Evolutionary conservation across 345 rosid genomes (phyloP), one percentile per base, ranked within the genome.

Genomic region (Hevea brasiliensis): DNA sequence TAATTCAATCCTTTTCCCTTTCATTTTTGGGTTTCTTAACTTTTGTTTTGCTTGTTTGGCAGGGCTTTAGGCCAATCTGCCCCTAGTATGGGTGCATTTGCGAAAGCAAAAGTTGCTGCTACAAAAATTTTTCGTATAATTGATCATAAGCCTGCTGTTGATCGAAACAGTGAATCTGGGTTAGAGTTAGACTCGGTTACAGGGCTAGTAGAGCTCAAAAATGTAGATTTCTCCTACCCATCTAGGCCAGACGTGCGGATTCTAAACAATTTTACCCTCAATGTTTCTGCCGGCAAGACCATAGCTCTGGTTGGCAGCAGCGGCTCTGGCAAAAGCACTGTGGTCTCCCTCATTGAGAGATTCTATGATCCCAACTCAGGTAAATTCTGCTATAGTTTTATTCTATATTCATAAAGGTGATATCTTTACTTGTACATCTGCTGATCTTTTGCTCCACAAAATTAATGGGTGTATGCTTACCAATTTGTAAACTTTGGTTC

Each of bases 251-350:
- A 92, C 67, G 91, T 87, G 18, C 87, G 65, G 73, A 83, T 94
- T 58, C 95, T 94, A 23, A 86, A 92, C 79, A 81, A 89, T 51
- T 90, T 94, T 75, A 83, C 83, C 9, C 89, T 94, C n/a, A 86
- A 76, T 37, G 98, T 94, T 72, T 95, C 98, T 0, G 95, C 98
- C 2, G 98, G 97, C 29, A 94, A 89, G 81, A 94, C 97, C 42
- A 90, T 94, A 57, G 98, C 98, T 79, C 85, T 94, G 82, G 98
- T 92, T 17, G 98, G 98, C 57, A 94, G 97, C 84, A 94, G 98
- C 29, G 98, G 98, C 76, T 94, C 98, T 7, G 98, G 98, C 21
- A 94, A 94, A 84, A 94, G 98, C 83, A 94, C 98, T 0, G 95
- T 92, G 24, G 98, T 94, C 44, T 88, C 98, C 42, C 92, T 94